Conservation (phyloP, 805 yeast species). For the Nakazawaea populi region DNA sequence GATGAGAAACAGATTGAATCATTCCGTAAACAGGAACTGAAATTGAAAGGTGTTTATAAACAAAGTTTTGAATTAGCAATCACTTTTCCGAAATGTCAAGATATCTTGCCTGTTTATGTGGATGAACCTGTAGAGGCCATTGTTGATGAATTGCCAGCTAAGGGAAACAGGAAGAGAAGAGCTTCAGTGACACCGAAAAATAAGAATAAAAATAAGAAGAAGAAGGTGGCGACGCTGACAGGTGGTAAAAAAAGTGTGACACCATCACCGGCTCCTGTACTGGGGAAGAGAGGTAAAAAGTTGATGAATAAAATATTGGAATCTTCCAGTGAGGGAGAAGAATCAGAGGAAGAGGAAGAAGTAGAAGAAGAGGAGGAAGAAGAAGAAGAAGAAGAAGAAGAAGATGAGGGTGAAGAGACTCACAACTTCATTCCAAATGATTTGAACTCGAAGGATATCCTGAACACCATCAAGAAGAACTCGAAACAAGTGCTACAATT, state of each 20-base stretch:
- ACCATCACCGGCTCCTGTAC: constrained; percentile 2
- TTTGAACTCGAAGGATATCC: background rate
- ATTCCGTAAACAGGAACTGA: background rate
- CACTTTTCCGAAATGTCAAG: constrained; percentile 16
- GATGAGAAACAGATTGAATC: background rate
- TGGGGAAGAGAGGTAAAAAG: background rate
- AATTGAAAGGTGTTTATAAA: constrained; percentile 5
- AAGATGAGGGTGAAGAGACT: background rate
- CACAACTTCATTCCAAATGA: constrained; percentile 1
- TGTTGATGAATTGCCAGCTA: background rate
- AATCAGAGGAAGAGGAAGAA: constrained; percentile 2
- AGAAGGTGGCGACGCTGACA: background rate
- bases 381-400: constrained; percentile 15
- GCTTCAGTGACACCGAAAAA: background rate
- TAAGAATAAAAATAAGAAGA: background rate
- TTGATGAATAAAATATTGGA: background rate
- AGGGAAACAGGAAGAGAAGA: background rate
- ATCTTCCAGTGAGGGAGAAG: background rate
- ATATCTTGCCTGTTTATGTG: constrained; percentile 43
- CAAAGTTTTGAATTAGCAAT: constrained; percentile 11
- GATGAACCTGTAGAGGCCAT: constrained; percentile 19
- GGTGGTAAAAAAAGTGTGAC: background rate
- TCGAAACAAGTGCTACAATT: background rate
- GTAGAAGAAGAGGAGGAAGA: constrained; percentile 14
- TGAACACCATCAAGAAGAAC: background rate